Conservation (phyloP, 2,329 filamentous ascomycete species). For the Ophiostoma sp. region DNA sequence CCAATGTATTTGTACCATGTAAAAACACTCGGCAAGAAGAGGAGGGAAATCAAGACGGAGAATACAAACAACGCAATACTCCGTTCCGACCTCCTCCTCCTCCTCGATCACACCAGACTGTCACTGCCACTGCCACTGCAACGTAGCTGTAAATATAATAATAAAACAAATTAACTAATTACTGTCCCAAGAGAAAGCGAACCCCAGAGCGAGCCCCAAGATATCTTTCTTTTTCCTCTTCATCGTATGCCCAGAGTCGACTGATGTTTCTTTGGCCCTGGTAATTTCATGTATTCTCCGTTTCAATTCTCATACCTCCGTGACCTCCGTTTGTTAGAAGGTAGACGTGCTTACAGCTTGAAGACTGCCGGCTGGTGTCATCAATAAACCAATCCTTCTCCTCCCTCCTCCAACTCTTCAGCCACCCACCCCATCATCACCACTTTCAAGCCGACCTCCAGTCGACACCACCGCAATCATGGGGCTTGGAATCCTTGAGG, state of each 20-base stretch:
- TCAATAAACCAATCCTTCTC: neutral
- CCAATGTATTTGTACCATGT: too few relatives aligned
- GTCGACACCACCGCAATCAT: slow-evolving; percentile 36
- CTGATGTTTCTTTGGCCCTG: neutral
- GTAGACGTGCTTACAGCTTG: too few relatives aligned
- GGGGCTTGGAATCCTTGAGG: slow-evolving; percentile 70
- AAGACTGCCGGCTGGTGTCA: neutral
- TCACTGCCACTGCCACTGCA: neutral
- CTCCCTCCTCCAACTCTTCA: neutral
- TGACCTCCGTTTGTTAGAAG: neutral
- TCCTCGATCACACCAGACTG: neutral
- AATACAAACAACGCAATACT: neutral
- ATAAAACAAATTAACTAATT: neutral
- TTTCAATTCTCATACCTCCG: neutral
- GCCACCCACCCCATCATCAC: neutral
- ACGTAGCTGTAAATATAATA: neutral
- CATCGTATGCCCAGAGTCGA: neutral
- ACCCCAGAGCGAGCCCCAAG: neutral
- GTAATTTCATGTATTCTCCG: neutral
- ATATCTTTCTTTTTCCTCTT: neutral
- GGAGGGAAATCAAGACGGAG: neutral
- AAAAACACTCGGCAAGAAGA: neutral
- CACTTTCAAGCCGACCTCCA: neutral
- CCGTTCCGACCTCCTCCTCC: neutral
- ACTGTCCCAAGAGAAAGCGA: neutral